Base-by-base conservation (phyloP, 306 rosid species). In the Glycine tomentella region DNA sequence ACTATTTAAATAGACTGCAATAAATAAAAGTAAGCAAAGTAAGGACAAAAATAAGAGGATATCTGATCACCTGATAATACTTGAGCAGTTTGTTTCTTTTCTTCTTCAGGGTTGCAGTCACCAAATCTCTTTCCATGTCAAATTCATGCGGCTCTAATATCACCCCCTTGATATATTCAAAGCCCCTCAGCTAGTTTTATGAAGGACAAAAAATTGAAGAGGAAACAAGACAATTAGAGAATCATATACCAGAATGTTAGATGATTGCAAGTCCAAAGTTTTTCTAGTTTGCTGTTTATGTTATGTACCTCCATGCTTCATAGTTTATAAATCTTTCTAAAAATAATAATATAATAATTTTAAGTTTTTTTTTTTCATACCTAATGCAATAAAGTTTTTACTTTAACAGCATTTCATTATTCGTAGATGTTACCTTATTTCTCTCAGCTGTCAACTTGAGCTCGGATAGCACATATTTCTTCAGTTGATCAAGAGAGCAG, bases 61-160 rank as follows among this genome's bases (percentile, higher is more conserved):
- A 38, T 36, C 38, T 31, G 7, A 48, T 16, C 79, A 94, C 99
- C 94, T 91, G 84, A 74, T 87, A 93, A 74, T 83, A 90, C 69
- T 89, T 87, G 70, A 90, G 89, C 88, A 95, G 8, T 9, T 76
- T 86, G 75, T 87, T 91, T 85, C 99, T 88, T 81, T 83, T 95
- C 90, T 95, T 93, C 78, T 95, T 95, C 81, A 93, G 67, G 6
- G 99, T 95, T 75, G 99, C 99, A 14, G 99, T 95, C 44, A 91
- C 87, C 84, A 93, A 72, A 6, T 90, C 95, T 74, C 93, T 86
- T 75, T 89, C 99, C 86, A 93, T 87, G 82, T 91, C 95, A 38
- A 95, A 93, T 12, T 85, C 88, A 25, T 49, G 74, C 4, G 89
- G 82, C 40, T 95, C 99, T 55, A 95, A 56, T 70, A 90, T 86